Evolutionary conservation across 768 basidiomycete species (phyloP), one percentile per base, ranked within the genome.

Genomic region (Russula ochroleuca): DNA sequence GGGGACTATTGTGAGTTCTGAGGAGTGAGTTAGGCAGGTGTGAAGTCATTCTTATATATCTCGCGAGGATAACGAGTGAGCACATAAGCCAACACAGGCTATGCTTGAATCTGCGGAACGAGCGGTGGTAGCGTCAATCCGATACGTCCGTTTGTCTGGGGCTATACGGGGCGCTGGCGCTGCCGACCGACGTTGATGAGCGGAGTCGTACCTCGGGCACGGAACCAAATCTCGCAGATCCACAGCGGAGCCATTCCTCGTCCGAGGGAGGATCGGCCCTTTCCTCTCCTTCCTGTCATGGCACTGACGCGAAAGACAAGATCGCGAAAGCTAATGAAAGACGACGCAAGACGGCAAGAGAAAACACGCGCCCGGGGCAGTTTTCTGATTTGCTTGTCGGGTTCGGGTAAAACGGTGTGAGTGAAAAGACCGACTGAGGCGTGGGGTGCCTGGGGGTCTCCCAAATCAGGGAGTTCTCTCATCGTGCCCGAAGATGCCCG

Each of bases 31-130:
- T 19, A 31, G 25, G 17, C 19, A 15, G 19, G 31, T 53, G 14
- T 33, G 17, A 31, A 17, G 10, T 41, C 51, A 56, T 64, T 45
- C 57, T 66, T 66, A 66, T 66, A 66, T 66, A 59, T 53, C 13
- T 51, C 23, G 38, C 33, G 1, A 43, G 53, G 38, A 17, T 40
- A 6, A 47, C 9, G 38, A 57, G 43, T 17, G 48, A 15, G n/a
- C 33, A 28, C 45, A 38, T 54, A 63, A 57, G 28, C 51, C 48
- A 31, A 37, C 25, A 37, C 21, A 23, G 37, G 52, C 37, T 31
- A 28, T 45, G 41, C 35, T 41, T 15, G 19, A 31, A 49, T 19
- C 43, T 21, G 43, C 43, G 43, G 10, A n/a, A 45, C 19, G 43
- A n/a, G 9, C n/a, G n/a, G n/a, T 3, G n/a, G 41, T 43, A 28